A percentile compares a stretch with the other conserved stretches of the same genome.
Evolutionary conservation across 768 basidiomycete species (phyloP).

Genomic region (Phlegmacium glaucopus): DNA sequence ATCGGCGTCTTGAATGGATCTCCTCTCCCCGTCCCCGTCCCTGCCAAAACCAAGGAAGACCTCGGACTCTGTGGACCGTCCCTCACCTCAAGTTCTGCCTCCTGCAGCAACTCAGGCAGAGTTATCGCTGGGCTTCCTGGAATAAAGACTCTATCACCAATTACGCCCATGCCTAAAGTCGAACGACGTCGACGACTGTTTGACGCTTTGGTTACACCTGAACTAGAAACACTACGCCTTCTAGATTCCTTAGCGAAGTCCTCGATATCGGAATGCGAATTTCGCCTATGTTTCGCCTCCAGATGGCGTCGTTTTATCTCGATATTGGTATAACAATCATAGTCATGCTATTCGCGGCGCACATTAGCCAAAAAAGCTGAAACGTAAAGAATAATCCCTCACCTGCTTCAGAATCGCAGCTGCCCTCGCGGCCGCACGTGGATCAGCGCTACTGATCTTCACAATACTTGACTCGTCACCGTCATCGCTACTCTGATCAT

Average conservation of each 20-base stretch:
- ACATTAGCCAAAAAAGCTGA: background rate
- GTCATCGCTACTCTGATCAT: constrained; percentile 26
- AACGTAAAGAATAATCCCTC: constrained; percentile 17
- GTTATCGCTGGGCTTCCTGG: constrained; percentile 53
- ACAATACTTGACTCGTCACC: constrained; percentile 58
- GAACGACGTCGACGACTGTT: constrained; percentile 20
- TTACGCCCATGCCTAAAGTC: constrained; percentile 38
- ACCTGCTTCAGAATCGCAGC: constrained; percentile 91
- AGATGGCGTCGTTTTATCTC: constrained; percentile 29
- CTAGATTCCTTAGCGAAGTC: constrained; percentile 30
- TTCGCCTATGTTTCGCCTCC: constrained; percentile 24
- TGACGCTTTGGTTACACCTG: constrained; percentile 30
- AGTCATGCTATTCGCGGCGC: constrained; percentile 70
- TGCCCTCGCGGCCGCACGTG: constrained; percentile 85
- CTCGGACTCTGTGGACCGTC: constrained; percentile 10
- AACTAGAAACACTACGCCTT: constrained; percentile 28
- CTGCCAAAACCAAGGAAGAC: background rate
- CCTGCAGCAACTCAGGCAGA: constrained; percentile 51
- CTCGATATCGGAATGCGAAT: constrained; percentile 28
- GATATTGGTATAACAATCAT: constrained; percentile 72
- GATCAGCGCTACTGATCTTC: constrained; percentile 82
- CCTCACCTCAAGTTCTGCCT: constrained; percentile 53
- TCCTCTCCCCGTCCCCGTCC: constrained; percentile 5
- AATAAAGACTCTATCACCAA: constrained; percentile 51
- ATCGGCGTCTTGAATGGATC: constrained; percentile 28